Evolutionary conservation across 106 monocot genomes (phyloP), one percentile per base, ranked within the genome.

Genomic region (Allium fistulosum): DNA sequence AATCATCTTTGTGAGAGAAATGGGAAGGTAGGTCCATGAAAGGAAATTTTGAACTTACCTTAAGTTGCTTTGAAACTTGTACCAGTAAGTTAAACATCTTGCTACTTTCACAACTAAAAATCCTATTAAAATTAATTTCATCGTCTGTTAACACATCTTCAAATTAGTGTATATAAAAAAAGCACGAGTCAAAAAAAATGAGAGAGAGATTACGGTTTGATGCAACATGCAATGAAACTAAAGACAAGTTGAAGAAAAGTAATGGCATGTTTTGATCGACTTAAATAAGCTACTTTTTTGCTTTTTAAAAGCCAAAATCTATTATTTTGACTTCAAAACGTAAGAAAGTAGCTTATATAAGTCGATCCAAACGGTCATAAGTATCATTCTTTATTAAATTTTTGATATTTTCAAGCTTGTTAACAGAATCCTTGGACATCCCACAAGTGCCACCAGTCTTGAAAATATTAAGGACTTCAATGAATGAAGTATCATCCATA

Each of bases 11-110:
- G 22, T 22, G 22, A 22, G 1, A 22, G 22, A 22, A 22, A 22
- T 22, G 22, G 22, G 22, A 0, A 22, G 22, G 22, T 22, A 22
- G 22, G 22, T 22, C 22, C 22, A 22, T 22, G 22, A 22, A 22
- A 22, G 22, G 1, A 22, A 22, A 22, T 22, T 22, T 22, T 22
- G 22, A 22, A 22, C 22, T 22, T 22, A 22, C 22, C 22, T 22
- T 22, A 22, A 22, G 1, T 22, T 22, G 22, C 22, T 0, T 22
- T 22, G 22, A 22, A 22, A 22, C 22, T 22, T 22, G 22, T 22
- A 1, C 22, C 91, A 91, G 49, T 78, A 65, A 18, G 88, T 88
- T 70, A 96, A 77, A n/a, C 75, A 73, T 57, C 86, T 79, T 15
- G 59, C 88, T 4, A 62, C 82, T 61, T 91, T 59, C 85, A 47